phyloP scores from a whole-genome alignment of 2,329 filamentous ascomycete genomes.

The Xylariales sp. region DNA sequence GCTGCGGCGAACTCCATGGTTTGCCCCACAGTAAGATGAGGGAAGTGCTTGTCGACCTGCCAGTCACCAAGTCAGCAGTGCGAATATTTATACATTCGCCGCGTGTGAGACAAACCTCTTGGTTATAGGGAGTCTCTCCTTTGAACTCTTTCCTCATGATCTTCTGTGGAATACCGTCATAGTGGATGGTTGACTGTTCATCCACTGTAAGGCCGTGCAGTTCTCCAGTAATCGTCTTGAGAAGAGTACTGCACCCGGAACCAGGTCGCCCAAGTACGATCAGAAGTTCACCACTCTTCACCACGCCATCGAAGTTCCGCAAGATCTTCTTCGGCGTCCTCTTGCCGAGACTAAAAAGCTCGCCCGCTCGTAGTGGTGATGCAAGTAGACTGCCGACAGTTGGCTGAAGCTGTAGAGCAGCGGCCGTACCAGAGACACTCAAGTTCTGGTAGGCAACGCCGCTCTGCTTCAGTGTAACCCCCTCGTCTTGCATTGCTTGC shows the following conservation, averaged over 20 bases:
- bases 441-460: slow-evolving; percentile 63
- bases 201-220: slow-evolving; percentile 12
- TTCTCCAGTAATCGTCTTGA: slow-evolving; percentile 41
- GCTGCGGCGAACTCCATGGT: slow-evolving; percentile 70
- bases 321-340: slow-evolving; percentile 56
- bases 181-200: slow-evolving; percentile 45
- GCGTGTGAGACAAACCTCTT: slow-evolving; percentile 11
- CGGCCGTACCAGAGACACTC: slow-evolving; percentile 61
- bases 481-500: slow-evolving; percentile 45
- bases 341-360: slow-evolving; percentile 45
- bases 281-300: slow-evolving; percentile 52
- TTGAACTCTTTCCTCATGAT: slow-evolving; percentile 57
- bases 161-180: slow-evolving; percentile 53
- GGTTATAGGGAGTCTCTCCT: slow-evolving; percentile 40
- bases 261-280: slow-evolving; percentile 44
- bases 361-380: slow-evolving; percentile 52
- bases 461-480: slow-evolving; percentile 46
- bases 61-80: too few species aligned
- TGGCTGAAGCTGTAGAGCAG: slow-evolving; percentile 63
- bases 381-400: slow-evolving; percentile 58
- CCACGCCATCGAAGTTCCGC: slow-evolving; percentile 57
- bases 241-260: slow-evolving; percentile 45
- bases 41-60: slow-evolving; percentile 47
- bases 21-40: slow-evolving; percentile 68
- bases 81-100: too few species aligned